Evolutionary conservation across 2,329 filamentous ascomycete species (phyloP), one percentile per base, ranked within the genome.

Genomic region (Ophiostoma perfectum): DNA sequence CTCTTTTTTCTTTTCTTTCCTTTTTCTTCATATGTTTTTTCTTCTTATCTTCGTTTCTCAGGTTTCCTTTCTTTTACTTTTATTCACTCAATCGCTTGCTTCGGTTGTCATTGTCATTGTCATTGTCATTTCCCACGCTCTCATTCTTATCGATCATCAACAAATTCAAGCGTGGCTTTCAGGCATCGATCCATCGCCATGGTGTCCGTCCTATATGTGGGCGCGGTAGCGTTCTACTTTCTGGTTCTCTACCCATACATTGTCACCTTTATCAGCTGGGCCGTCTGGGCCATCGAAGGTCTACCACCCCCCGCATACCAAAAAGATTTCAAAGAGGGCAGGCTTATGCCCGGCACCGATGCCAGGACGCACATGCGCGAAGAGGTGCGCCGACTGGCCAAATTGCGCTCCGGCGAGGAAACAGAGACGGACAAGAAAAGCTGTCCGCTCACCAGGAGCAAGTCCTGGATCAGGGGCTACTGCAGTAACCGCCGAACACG

Each of bases 221-320:
- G 16, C 63, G 63, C 41, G 9, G 63, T 64, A 4, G 63, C 41
- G n/a, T 3, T 45, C 41, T 64, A 64, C 63, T 64, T 64, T 44
- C 42, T 64, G 9, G 18, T 64, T 11, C 41, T 47, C 42, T 64
- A 64, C 63, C 63, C 63, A 14, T 64, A 45, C 63, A 47, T 64
- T 12, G 16, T 64, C 63, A 3, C 14, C 16, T 44, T 47, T 16
- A n/a, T 64, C 63, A 64, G n/a, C 41, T 64, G 63, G 63, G 42
- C 63, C 9, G 63, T 64, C n/a, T 64, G 63, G 63, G 41, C 41
- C 42, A 44, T 64, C 18, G 63, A 64, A n/a, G 63, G 63, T 7
- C 42, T 64, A 5, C 63, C 63, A 18, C 63, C 41, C 18, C 41
- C 41, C 41, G 18, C 41, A 5, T 44, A 45, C 41, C 18, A 44